Conservation (phyloP, 2,329 filamentous ascomycete genomes). For the Colletotrichum melonis region DNA sequence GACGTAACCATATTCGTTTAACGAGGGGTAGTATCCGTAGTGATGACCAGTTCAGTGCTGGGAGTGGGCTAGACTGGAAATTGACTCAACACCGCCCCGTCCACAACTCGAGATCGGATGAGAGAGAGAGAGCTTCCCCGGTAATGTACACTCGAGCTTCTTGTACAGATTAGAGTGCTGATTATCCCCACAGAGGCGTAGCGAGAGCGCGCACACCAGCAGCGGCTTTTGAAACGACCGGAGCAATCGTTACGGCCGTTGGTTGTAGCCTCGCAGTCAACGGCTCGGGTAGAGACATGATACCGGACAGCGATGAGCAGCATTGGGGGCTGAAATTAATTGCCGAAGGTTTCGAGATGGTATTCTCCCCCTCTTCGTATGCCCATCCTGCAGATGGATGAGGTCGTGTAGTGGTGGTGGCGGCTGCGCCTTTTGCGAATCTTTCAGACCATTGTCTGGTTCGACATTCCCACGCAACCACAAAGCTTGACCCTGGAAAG, state of each 20-base stretch:
- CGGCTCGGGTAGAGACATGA: background rate
- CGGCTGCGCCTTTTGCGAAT: background rate
- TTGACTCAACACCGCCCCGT: constrained; percentile 2
- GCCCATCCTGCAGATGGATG: background rate
- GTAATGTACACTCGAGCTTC: background rate
- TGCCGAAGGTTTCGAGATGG: constrained; percentile 6
- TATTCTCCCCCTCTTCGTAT: background rate
- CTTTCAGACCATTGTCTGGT: constrained; percentile 2
- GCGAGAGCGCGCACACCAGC: constrained; percentile 13
- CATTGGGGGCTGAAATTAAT: constrained; percentile 2
- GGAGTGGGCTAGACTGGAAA: constrained; percentile 11
- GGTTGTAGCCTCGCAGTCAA: constrained; percentile 5
- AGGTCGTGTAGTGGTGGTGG: background rate
- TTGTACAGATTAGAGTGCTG: constrained; percentile 24
- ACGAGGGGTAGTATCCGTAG: background rate
- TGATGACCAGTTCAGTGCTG: background rate
- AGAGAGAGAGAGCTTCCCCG: background rate
- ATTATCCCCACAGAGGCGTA: constrained; percentile 31
- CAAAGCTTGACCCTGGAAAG: constrained; percentile 3
- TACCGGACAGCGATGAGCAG: background rate
- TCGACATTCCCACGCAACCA: constrained; percentile 5
- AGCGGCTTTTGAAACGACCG: constrained; percentile 20
- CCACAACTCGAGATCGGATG: background rate
- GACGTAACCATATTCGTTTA: background rate
- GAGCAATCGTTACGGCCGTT: constrained; percentile 30